These are phyloP conservation scores for Straminergon stramineum DNA, from an alignment of 225 moss, liverwort and hornwort genomes.

Conservation along the genomic window DNA sequence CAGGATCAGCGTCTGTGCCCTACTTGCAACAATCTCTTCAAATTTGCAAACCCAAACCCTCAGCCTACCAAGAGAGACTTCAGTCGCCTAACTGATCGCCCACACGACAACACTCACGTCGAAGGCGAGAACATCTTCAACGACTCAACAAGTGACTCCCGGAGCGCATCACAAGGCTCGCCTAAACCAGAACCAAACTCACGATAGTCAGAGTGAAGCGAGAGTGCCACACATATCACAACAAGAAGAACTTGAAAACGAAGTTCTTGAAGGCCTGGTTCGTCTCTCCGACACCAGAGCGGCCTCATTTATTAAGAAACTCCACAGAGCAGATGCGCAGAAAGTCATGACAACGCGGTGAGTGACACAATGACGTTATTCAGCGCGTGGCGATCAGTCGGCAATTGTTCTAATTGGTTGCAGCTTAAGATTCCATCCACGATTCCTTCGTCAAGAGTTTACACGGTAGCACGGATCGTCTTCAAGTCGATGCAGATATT, in stretches of 20 bases:
- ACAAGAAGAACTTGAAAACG: not conserved
- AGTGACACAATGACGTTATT: not conserved
- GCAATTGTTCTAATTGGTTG: not conserved
- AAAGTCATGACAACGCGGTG: not conserved
- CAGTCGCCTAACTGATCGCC: not conserved
- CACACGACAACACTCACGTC: not conserved
- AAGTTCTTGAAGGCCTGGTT: not conserved
- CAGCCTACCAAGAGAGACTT: too few relatives aligned
- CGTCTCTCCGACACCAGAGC: not conserved
- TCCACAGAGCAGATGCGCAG: not conserved
- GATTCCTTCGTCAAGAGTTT: not conserved
- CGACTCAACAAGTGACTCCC: too few relatives aligned
- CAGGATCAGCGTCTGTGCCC: too few relatives aligned
- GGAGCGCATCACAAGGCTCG: not conserved
- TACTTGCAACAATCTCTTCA: too few relatives aligned
- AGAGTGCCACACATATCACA: not conserved
- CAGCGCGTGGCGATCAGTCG: not conserved
- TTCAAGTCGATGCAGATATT: not conserved
- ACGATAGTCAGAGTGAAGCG: too few relatives aligned
- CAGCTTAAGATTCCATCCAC: not conserved
- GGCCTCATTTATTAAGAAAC: rapidly evolving
- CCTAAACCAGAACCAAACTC: not conserved
- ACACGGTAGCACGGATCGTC: not conserved
- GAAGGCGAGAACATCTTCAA: not conserved
- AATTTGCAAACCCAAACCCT: not conserved